Percentiles rank a stretch among this genome's conserved stretches.
These are phyloP conservation scores for Candida rishiriensis DNA, from an alignment of 805 yeast genomes.

Conservation along the genomic window DNA sequence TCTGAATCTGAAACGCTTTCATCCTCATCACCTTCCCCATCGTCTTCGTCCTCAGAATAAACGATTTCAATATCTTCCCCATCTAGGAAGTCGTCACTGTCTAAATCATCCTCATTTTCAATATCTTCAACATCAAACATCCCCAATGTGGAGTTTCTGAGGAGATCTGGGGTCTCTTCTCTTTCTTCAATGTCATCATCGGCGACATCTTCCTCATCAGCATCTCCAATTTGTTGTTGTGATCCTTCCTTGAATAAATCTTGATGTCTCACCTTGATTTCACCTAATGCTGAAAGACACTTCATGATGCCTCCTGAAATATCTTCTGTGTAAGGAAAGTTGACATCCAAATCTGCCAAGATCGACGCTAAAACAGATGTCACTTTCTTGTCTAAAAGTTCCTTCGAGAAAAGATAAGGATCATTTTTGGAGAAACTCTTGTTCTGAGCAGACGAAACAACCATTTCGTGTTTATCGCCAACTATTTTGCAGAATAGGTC, in stretches of 20 bases:
- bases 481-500: constrained; percentile 42
- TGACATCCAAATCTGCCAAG: constrained; percentile 65
- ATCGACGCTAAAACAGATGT: constrained; percentile 54
- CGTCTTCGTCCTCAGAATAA: constrained; percentile 24
- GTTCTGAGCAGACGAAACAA: constrained; percentile 37
- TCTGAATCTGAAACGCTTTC: constrained; percentile 39
- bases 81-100: constrained; percentile 25
- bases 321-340: constrained; percentile 61
- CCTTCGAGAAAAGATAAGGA: constrained; percentile 56
- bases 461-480: constrained; percentile 35
- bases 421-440: constrained; percentile 51
- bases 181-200: constrained; percentile 54
- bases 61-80: constrained; percentile 31
- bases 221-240: constrained; percentile 22
- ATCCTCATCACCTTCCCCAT: constrained; percentile 12
- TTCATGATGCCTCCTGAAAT: constrained; percentile 56
- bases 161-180: constrained; percentile 78
- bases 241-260: constrained; percentile 47
- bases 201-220: constrained; percentile 55
- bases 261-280: constrained; percentile 51
- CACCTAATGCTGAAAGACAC: constrained; percentile 54
- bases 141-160: constrained; percentile 85
- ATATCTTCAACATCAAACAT: constrained; percentile 85
- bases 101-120: constrained; percentile 31
- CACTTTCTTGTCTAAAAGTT: constrained; percentile 64